Evolutionary conservation across 805 yeast species (phyloP), one percentile per base, ranked within the genome.

Genomic region (Candida nemodendra): DNA sequence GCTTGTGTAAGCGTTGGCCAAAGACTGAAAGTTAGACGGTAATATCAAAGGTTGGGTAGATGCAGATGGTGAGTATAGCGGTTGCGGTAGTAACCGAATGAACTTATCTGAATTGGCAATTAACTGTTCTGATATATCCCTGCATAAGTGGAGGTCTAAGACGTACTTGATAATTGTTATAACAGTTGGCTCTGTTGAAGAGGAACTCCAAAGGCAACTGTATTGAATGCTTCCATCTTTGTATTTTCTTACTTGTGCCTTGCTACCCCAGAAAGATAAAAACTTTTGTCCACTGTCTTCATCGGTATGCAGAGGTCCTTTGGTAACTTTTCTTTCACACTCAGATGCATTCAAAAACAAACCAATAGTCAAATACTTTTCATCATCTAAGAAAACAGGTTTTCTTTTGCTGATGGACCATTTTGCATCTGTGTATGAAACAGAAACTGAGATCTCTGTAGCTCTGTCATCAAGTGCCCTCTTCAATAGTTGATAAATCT

Each of bases 171-270:
- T 64, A 34, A 91, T 85, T 18, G 82, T 69, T 4, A 78, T 59
- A 11, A 81, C 78, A 5, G 88, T 71, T 1, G 93, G 83, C 39
- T 77, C 81, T 16, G 69, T 65, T 15, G 75, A 62, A 5, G 76
- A 66, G 4, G 75, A 65, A 4, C 68, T 62, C 98, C 98, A 93
- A 21, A 89, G 83, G 39, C 93, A 95, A 59, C 95, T 85, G 62
- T 93, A 95, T 45, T 79, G 81, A 42, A 93, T 89, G 4, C 83
- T 71, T 26, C 97, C 97, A 62, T 93, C 96, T 56, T 86, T 89
- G 67, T 91, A 93, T 58, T 93, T 78, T 68, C 99, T 79, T 39
- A 93, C 69, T 11, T 93, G 86, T 0, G 95, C 79, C 48, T 78
- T 82, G 8, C 74, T 56, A 9, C 97, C 97, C 99, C 99, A 93